phyloP scores from a whole-genome alignment of 164 flowering plant species.

The Piper betle region DNA sequence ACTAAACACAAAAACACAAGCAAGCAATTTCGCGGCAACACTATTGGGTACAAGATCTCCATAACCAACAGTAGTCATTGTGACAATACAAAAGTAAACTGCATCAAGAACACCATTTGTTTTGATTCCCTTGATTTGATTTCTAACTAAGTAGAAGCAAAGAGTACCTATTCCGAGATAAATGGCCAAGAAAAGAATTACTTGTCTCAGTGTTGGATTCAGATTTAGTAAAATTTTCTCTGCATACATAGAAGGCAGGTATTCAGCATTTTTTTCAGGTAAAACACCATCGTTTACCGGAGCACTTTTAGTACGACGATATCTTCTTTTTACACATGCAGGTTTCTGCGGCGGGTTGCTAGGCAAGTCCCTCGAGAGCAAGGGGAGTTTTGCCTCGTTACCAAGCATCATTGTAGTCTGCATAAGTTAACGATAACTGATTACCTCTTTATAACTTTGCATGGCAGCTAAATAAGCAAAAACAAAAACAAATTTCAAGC shows the following conservation, averaged over 20 bases:
- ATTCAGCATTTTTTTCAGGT: conserved; percentile 4
- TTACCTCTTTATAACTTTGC: not conserved
- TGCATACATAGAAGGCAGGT: conserved; percentile 11
- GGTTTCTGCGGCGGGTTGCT: not conserved
- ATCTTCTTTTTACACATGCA: conserved; percentile 12
- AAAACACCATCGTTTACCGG: conserved; percentile 21
- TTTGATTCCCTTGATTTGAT: conserved; percentile 55
- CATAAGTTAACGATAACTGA: too few relatives aligned
- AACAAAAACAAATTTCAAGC: too few relatives aligned
- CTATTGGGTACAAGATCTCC: conserved; percentile 77
- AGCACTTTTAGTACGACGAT: conserved; percentile 36
- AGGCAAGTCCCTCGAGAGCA: not conserved
- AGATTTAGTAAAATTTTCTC: conserved; percentile 19
- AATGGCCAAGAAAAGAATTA: conserved; percentile 20
- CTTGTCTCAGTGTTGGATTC: conserved; percentile 34
- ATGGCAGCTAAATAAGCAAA: too few relatives aligned
- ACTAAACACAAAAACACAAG: conserved; percentile 60
- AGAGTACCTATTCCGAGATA: conserved; percentile 51
- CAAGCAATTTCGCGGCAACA: conserved; percentile 41
- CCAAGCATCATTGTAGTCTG: not conserved
- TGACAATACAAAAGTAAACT: conserved; percentile 67
- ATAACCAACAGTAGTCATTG: conserved; percentile 92
- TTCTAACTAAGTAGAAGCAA: conserved; percentile 35
- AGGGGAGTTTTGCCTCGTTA: conserved; percentile 1
- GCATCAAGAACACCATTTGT: conserved; percentile 68